Conservation (phyloP, 345 rosid genomes). For the Euphorbia lathyris region DNA sequence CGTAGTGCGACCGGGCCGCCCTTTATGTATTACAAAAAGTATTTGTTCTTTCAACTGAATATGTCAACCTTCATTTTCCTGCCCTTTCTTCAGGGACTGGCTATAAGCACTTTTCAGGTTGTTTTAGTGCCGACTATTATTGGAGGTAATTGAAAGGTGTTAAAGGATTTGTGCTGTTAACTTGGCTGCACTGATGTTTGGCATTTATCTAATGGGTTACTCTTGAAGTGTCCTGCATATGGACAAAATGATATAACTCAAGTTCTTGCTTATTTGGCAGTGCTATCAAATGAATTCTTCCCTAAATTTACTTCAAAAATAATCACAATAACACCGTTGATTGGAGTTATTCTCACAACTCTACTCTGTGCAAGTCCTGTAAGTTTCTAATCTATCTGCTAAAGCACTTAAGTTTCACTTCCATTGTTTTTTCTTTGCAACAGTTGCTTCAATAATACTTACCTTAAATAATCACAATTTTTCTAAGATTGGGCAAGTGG, state of each 20-base stretch:
- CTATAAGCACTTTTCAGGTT: constrained; percentile 95
- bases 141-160: constrained; percentile 52
- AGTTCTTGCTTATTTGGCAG: constrained; percentile 41
- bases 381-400: constrained; percentile 31
- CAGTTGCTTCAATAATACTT: constrained; percentile 11
- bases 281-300: constrained; percentile 83
- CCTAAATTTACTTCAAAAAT: constrained; percentile 88
- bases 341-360: constrained; percentile 91
- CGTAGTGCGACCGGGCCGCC: too few species aligned
- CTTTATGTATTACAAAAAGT: not conserved
- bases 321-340: constrained; percentile 71
- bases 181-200: constrained; percentile 4
- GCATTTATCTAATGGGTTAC: constrained; percentile 1
- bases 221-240: not conserved
- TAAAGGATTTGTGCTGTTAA: constrained; percentile 1
- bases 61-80: constrained; percentile 11
- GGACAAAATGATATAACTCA: constrained; percentile 1
- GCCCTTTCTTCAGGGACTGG: constrained; percentile 62
- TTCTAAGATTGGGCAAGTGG: constrained; percentile 83
- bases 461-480: constrained; percentile 8
- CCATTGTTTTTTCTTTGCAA: constrained; percentile 1
- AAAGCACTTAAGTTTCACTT: constrained; percentile 2
- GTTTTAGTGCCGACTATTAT: constrained; percentile 81
- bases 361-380: constrained; percentile 97
- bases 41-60: not conserved